phyloP scores from a whole-genome alignment of 371 early-diverging fungal species.

The Mortierella sp. region DNA sequence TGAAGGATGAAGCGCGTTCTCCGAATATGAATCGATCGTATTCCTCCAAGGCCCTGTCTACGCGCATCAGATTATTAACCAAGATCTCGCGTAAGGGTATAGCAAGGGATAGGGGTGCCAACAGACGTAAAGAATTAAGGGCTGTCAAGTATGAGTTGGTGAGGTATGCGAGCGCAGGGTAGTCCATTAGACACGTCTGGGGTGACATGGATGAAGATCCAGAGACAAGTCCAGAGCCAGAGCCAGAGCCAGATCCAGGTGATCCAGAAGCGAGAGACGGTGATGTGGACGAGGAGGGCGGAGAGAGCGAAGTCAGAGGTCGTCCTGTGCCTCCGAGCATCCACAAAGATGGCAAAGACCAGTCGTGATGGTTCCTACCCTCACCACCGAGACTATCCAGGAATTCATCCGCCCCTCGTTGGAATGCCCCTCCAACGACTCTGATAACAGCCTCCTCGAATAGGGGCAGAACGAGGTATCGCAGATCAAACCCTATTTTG shows the following conservation, averaged over 20 bases:
- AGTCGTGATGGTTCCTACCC: slow-evolving; percentile 46
- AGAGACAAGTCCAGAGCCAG: no score
- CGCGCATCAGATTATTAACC: slow-evolving; percentile 32
- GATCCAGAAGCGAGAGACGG: slow-evolving; percentile 7
- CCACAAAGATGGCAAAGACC: slow-evolving; percentile 61
- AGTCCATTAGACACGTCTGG: slow-evolving; percentile 70
- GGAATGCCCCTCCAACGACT: slow-evolving; percentile 64
- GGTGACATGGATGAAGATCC: slow-evolving; percentile 55
- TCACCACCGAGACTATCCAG: slow-evolving; percentile 53
- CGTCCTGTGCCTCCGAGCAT: slow-evolving; percentile 58
- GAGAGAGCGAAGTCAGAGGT: slow-evolving; percentile 13
- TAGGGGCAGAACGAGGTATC: slow-evolving; percentile 66
- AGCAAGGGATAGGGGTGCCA: slow-evolving; percentile 64
- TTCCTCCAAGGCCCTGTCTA: slow-evolving; percentile 59
- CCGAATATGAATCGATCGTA: slow-evolving; percentile 55
- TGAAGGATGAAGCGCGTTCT: slow-evolving; percentile 28
- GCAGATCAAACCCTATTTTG: slow-evolving; percentile 83
- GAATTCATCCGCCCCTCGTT: slow-evolving; percentile 61
- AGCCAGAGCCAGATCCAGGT: slow-evolving; percentile 5
- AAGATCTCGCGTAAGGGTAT: slow-evolving; percentile 43
- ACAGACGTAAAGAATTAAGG: slow-evolving; percentile 74
- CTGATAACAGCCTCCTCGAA: slow-evolving; percentile 75
- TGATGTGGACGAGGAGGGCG: slow-evolving; percentile 18
- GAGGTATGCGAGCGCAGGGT: slow-evolving; percentile 77
- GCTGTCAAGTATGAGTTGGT: slow-evolving; percentile 73